Base-by-base conservation (phyloP, 768 basidiomycete genomes). In the Fibroporia radiculosa region DNA sequence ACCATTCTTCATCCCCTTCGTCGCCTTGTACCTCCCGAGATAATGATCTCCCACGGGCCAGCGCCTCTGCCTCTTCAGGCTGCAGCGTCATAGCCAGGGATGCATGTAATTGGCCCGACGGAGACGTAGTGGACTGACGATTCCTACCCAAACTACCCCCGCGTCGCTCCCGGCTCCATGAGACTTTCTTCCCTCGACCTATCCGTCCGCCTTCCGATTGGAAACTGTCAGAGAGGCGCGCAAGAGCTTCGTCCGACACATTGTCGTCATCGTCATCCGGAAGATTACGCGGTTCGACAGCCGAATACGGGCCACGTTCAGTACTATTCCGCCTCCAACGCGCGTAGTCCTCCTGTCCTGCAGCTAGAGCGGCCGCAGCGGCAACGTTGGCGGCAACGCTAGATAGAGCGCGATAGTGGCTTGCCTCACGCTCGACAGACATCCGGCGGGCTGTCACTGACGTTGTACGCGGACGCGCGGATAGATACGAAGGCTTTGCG, bases 331-430 rank as follows among this genome's bases (percentile, higher is more conserved):
- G 62, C n/a, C 61, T 62, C 57, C 62, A 60, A 26, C 59, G 66
- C 25, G 59, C 43, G 18, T 57, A 53, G 38, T 72, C 67, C 34
- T 83, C 80, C 42, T 79, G 71, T 45, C 81, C 74, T 0, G 82
- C 80, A 3, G 75, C 84, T 22, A 85, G 66, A 1, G 79, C 82
- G 0, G 86, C 84, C 0, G 82, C 78, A 0, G 75, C 73, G 0
- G 86, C 83, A 7, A 88, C 78, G 54, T 82, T 82, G 0, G 82
- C 79, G 0, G 84, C 86, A 1, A 81, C 80, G 3, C 68, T 67
- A 0, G 85, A 81, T 40, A 86, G 62, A 0, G 80, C 75, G 33
- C 83, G 84, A 52, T 87, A 87, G 48, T 77, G 78, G 16, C 76
- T 74, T 26, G 75, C 64, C 1, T 64, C 65, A 52, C 73, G 68